phyloP scores from a whole-genome alignment of 805 yeast species.

The Barnettozyma salicaria region DNA sequence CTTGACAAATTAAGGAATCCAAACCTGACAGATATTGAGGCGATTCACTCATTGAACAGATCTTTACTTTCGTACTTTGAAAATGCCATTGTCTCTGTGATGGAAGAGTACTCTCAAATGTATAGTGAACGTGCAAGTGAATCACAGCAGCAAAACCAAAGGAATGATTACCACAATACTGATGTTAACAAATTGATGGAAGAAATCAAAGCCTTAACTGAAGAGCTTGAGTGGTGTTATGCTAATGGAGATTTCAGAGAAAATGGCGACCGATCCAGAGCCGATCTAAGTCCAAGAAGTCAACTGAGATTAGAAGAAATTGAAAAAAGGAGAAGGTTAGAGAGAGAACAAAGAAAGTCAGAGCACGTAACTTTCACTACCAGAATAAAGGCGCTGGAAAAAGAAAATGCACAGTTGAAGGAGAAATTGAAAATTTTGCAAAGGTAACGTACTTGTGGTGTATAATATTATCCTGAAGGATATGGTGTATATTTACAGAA shows the following conservation, averaged over 20 bases:
- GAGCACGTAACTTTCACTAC: slow-evolving; percentile 52
- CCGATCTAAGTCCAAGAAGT: slow-evolving; percentile 30
- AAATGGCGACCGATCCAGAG: slow-evolving; percentile 2
- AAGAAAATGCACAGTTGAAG: slow-evolving; percentile 42
- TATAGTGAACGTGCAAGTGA: slow-evolving; percentile 16
- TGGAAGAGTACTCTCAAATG: slow-evolving; percentile 44
- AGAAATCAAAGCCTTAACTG: slow-evolving; percentile 14
- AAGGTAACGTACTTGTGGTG: slow-evolving; percentile 1
- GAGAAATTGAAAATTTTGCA: slow-evolving; percentile 18
- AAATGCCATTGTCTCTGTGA: slow-evolving; percentile 54
- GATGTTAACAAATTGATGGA: slow-evolving; percentile 7
- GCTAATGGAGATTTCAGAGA: slow-evolving; percentile 10
- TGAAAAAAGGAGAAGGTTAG: slow-evolving; percentile 60
- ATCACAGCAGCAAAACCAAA: not conserved
- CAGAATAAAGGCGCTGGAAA: slow-evolving; percentile 47
- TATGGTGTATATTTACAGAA: not conserved
- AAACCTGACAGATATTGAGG: slow-evolving; percentile 20
- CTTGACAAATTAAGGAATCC: slow-evolving; percentile 36
- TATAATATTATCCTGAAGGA: not conserved
- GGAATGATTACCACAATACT: slow-evolving; percentile 5
- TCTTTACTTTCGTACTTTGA: slow-evolving; percentile 49
- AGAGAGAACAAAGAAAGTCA: slow-evolving; percentile 60
- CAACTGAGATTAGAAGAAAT: slow-evolving; percentile 54
- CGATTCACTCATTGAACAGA: slow-evolving; percentile 30
- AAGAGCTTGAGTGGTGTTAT: slow-evolving; percentile 19